A percentile compares a stretch with the other conserved stretches of the same genome.
Evolutionary conservation across 179 eudicot species (phyloP).

Genomic region (Drosera spatulata): DNA sequence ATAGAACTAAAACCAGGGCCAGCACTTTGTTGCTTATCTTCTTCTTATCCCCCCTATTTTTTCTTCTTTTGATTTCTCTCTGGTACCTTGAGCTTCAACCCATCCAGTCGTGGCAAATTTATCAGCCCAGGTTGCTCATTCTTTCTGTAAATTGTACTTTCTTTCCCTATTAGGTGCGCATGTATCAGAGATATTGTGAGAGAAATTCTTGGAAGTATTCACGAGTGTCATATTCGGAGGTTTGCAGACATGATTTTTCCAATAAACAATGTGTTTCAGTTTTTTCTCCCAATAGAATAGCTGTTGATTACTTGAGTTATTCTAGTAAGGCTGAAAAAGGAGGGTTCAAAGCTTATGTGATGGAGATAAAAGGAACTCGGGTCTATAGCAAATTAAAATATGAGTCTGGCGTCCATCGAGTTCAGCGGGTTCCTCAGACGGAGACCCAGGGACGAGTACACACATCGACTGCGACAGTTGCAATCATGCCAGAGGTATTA

Average conservation of each 20-base stretch:
- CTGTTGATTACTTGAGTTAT: neutral
- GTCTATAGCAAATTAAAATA: conserved; percentile 94
- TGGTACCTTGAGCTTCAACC: too few relatives aligned
- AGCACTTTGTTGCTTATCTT: too few relatives aligned
- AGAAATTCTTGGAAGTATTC: conserved; percentile 72
- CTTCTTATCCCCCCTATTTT: too few relatives aligned
- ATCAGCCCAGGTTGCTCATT: too few relatives aligned
- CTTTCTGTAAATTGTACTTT: neutral
- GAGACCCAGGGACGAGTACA: conserved; percentile 99
- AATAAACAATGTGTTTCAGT: neutral
- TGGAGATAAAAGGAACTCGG: conserved; percentile 91
- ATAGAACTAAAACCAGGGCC: too few relatives aligned
- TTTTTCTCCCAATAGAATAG: conserved; percentile 1
- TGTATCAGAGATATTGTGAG: conserved; percentile 89
- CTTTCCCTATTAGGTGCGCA: conserved; percentile 53
- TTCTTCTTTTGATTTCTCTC: too few relatives aligned
- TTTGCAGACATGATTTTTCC: conserved; percentile 13
- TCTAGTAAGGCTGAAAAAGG: conserved; percentile 67
- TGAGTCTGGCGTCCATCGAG: conserved; percentile 98
- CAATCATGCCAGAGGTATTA: conserved; percentile 97
- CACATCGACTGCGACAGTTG: conserved; percentile 97
- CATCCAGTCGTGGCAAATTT: too few relatives aligned
- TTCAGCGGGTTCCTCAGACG: conserved; percentile 97
- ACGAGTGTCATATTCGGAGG: conserved; percentile 80
- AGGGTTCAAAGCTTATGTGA: conserved; percentile 82